phyloP scores from a whole-genome alignment of 1,284 basidiomycete genomes.

The Ustilago trichophora region DNA sequence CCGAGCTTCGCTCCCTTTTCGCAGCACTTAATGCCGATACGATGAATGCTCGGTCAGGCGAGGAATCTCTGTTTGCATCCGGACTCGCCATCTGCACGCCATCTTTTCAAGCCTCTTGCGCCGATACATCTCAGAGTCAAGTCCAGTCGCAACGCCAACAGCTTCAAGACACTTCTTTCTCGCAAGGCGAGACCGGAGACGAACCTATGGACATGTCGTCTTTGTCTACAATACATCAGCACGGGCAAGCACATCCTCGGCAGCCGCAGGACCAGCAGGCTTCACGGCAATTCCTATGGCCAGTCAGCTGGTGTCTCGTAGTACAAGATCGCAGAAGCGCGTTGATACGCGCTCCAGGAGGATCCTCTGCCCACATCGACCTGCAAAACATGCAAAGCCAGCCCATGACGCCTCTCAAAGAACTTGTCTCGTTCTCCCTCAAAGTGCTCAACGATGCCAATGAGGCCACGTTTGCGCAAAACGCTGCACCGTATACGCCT shows the following conservation, averaged over 20 bases:
- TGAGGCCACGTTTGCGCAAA: slow-evolving; percentile 14
- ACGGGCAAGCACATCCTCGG: not conserved
- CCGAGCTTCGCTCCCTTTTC: slow-evolving; percentile 10
- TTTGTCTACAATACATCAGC: not conserved
- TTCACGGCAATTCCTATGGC: slow-evolving; percentile 20
- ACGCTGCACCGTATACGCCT: slow-evolving; percentile 16
- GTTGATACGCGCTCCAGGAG: not conserved
- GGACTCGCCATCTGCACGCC: slow-evolving; percentile 25
- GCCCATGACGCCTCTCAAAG: slow-evolving; percentile 39
- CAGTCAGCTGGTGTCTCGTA: slow-evolving; percentile 27
- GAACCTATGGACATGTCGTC: not conserved
- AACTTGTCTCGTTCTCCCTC: slow-evolving; percentile 40
- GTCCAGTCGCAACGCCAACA: not conserved
- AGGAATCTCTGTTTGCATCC: slow-evolving; percentile 5
- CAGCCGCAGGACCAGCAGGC: not conserved
- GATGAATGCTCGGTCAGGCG: not conserved
- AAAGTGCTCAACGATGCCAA: slow-evolving; percentile 40
- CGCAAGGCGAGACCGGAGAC: not conserved
- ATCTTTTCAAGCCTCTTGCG: not conserved
- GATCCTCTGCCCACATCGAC: not conserved
- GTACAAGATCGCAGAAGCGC: not conserved
- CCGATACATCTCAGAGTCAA: not conserved
- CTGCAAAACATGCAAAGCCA: slow-evolving; percentile 19
- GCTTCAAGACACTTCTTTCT: not conserved
- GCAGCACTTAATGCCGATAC: not conserved